phyloP scores from a whole-genome alignment of 257 asterid genomes.

The Nemophila menziesii region DNA sequence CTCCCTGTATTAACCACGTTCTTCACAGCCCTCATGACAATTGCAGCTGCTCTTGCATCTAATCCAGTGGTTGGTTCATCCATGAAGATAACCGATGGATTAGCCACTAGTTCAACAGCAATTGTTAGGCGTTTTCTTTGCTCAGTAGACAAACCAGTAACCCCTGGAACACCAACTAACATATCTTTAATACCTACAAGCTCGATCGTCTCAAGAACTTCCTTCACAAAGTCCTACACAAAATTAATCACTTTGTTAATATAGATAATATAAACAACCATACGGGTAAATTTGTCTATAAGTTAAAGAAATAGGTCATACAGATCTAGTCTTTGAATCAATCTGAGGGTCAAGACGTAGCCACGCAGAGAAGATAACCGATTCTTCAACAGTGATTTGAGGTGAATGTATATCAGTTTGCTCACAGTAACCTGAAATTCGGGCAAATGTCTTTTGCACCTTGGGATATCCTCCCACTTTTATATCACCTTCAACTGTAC shows the following conservation, averaged over 20 bases:
- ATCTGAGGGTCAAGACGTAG: slow-evolving; percentile 38
- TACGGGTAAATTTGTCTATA: too few species aligned
- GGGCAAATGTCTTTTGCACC: slow-evolving; percentile 40
- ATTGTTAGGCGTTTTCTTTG: slow-evolving; percentile 47
- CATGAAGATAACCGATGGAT: slow-evolving; percentile 46
- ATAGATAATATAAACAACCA: too few species aligned
- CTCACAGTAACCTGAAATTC: slow-evolving; percentile 50
- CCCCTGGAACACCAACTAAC: slow-evolving; percentile 43
- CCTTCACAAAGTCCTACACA: slow-evolving; percentile 39
- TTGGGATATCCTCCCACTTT: slow-evolving; percentile 46
- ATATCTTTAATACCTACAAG: slow-evolving; percentile 36
- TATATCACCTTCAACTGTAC: slow-evolving; percentile 37
- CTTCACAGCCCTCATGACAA: slow-evolving; percentile 49
- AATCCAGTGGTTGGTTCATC: slow-evolving; percentile 58
- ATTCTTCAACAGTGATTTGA: slow-evolving; percentile 45
- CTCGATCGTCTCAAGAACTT: slow-evolving; percentile 47
- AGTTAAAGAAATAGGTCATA: slow-evolving; percentile 6
- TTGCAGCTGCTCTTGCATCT: slow-evolving; percentile 56
- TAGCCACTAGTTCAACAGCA: slow-evolving; percentile 54
- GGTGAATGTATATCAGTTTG: slow-evolving; percentile 49
- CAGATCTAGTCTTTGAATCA: slow-evolving; percentile 30
- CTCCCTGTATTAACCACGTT: slow-evolving; percentile 46
- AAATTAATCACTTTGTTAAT: not conserved
- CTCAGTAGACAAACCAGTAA: slow-evolving; percentile 44
- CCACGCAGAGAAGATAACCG: slow-evolving; percentile 50